Evolutionary conservation across 768 basidiomycete genomes (phyloP), one percentile per base, ranked within the genome.

Genomic region (Mycena pura): DNA sequence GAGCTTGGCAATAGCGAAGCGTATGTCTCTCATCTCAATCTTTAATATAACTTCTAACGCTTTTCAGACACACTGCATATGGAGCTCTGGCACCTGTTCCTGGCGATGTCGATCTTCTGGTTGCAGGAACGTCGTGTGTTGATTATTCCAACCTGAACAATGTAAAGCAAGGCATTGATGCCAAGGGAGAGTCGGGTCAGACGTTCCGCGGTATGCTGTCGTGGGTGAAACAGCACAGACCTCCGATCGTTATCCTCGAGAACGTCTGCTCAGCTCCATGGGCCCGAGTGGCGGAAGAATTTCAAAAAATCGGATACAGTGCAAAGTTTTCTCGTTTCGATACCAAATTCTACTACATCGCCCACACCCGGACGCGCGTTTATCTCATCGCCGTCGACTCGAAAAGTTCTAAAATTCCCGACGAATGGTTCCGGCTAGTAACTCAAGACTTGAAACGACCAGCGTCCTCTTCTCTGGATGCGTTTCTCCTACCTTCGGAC

Each of bases 71-170:
- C 57, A 98, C 95, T 0, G 96, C 95, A 0, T 98, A 98, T 72
- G 96, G 96, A 4, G 86, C 93, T 13, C 77, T 91, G 32, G 92
- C 86, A 3, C 80, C 86, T 29, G 95, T 98, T 4, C 96, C 96
- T 0, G 94, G 93, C 13, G 87, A 96, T 63, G 92, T 93, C 27
- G 95, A 97, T 73, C 79, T 97, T 54, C 82, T 96, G 27, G 84
- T 98, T 58, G 96, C 96, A 3, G 96, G 96, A 28, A 98, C 96
- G 1, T 96, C 95, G 21, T 98, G 96, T 63, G 95, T 97, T 64
- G 96, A 97, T 71, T 97, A 96, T 67, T 97, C 96, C n/a, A 93
- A 90, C 69, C 83, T 98, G 58, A 98, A 98, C 73, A 95, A 91
- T 67, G 85, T 92, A 70, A 93, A 93, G 72, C 93, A 98, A 73